Percentiles rank a stretch among this genome's conserved stretches.
These are phyloP conservation scores for Colletotrichum agaves DNA, from an alignment of 2,329 filamentous ascomycete genomes.

Conservation along the genomic window DNA sequence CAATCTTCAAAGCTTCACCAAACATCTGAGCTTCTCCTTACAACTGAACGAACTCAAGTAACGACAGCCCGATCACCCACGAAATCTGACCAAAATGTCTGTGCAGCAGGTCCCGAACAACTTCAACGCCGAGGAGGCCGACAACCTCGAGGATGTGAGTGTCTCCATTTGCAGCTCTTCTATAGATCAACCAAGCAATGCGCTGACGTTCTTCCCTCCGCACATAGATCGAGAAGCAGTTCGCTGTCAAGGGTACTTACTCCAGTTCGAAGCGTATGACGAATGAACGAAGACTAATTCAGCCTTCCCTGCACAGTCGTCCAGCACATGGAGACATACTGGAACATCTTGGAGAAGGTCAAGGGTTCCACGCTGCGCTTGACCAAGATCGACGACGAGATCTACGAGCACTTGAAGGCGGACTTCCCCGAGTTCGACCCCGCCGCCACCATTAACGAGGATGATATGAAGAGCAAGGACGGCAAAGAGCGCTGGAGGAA, in stretches of 20 bases:
- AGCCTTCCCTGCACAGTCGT: slow-evolving; percentile 65
- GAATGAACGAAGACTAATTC: background rate
- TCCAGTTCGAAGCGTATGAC: background rate
- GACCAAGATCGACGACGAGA: slow-evolving; percentile 95
- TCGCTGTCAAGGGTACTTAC: slow-evolving; percentile 86
- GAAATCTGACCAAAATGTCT: slow-evolving; percentile 9
- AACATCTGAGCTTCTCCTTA: background rate
- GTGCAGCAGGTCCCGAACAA: slow-evolving; percentile 56
- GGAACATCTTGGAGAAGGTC: slow-evolving; percentile 91
- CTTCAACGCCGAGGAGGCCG: slow-evolving; percentile 68
- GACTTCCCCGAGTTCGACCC: slow-evolving; percentile 96
- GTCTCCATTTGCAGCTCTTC: background rate
- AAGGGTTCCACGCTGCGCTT: slow-evolving; percentile 89
- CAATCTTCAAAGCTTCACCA: slow-evolving; percentile 19
- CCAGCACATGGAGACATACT: slow-evolving; percentile 97
- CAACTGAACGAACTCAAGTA: background rate
- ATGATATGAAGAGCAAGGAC: slow-evolving; percentile 96
- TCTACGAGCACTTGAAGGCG: slow-evolving; percentile 85
- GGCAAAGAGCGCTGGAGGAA: slow-evolving; percentile 96
- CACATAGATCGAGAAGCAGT: slow-evolving; percentile 94
- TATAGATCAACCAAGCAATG: background rate
- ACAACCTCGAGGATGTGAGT: slow-evolving; percentile 67
- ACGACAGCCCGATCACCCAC: background rate
- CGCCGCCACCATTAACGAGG: slow-evolving; percentile 82
- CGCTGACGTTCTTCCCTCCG: slow-evolving; percentile 4